Evolutionary conservation across 257 asterid species (phyloP).

Genomic region (Plectranthus barbatus): DNA sequence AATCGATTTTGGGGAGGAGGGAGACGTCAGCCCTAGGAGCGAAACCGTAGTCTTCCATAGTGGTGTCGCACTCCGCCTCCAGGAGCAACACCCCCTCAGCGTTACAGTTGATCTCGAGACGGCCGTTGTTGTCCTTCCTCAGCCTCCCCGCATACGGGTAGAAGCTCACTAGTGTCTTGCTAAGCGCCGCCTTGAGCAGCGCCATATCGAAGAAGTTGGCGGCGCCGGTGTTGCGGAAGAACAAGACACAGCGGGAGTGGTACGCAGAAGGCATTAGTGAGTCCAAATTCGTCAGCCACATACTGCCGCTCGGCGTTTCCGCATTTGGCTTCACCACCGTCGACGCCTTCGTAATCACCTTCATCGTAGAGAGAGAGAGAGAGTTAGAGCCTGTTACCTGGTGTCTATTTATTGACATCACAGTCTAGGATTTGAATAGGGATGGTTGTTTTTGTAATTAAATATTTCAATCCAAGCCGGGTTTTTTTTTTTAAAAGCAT

Average conservation of each 20-base stretch:
- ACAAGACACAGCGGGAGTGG: neutral
- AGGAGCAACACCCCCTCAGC: neutral
- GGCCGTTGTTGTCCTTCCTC: neutral
- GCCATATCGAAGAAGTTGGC: neutral
- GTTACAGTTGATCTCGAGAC: neutral
- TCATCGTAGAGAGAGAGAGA: neutral
- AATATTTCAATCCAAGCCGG: no score
- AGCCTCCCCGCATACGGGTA: neutral
- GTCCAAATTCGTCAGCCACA: constrained; percentile 33
- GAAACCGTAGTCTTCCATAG: neutral
- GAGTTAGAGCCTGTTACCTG: no score
- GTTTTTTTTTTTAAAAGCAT: no score
- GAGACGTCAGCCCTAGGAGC: neutral
- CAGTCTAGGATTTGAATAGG: no score
- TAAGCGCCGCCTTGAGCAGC: neutral
- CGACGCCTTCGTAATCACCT: constrained; percentile 2
- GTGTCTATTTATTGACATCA: no score
- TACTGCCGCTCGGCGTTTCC: constrained; percentile 26
- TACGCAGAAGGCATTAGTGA: neutral
- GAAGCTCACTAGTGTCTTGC: neutral
- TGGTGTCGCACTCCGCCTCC: neutral
- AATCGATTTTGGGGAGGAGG: neutral
- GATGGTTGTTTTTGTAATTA: no score
- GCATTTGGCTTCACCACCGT: constrained; percentile 36
- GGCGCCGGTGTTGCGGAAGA: neutral